These are phyloP conservation scores for Zea mays DNA, from an alignment of 176 grass and related monocot genomes.

Conservation along the genomic window DNA sequence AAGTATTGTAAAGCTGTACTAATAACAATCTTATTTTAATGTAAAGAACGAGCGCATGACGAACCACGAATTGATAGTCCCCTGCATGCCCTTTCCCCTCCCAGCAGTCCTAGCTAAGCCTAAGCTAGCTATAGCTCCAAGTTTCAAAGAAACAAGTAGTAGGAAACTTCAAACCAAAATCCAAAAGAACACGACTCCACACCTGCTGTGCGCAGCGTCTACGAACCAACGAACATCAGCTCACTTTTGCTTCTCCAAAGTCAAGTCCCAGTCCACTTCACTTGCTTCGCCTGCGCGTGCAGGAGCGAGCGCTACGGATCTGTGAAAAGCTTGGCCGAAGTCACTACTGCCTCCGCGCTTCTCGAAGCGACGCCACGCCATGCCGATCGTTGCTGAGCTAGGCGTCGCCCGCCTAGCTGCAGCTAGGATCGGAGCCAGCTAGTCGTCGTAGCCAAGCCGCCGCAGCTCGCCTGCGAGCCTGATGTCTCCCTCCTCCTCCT, in stretches of 20 bases:
- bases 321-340: background rate
- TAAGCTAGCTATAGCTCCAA: constrained; percentile 34
- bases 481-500: constrained; percentile 20
- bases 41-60: constrained; percentile 29
- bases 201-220: background rate
- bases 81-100: background rate
- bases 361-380: constrained; percentile 25
- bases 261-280: background rate
- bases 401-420: background rate
- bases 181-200: constrained; percentile 29
- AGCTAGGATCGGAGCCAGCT: constrained; percentile 4
- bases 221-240: background rate
- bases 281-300: constrained; percentile 24
- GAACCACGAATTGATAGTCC: constrained; percentile 24
- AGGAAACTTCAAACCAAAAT: constrained; percentile 32
- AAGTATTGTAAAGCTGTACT: constrained; percentile 24
- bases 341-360: constrained; percentile 27
- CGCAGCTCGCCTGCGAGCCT: constrained; percentile 33
- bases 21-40: background rate
- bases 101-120: background rate
- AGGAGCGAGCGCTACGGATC: background rate
- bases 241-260: background rate
- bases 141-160: constrained; percentile 36
- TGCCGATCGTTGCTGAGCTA: background rate
- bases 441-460: constrained; percentile 56